Base-by-base conservation (phyloP, 2,329 filamentous ascomycete species). In the Xylariales sp. region DNA sequence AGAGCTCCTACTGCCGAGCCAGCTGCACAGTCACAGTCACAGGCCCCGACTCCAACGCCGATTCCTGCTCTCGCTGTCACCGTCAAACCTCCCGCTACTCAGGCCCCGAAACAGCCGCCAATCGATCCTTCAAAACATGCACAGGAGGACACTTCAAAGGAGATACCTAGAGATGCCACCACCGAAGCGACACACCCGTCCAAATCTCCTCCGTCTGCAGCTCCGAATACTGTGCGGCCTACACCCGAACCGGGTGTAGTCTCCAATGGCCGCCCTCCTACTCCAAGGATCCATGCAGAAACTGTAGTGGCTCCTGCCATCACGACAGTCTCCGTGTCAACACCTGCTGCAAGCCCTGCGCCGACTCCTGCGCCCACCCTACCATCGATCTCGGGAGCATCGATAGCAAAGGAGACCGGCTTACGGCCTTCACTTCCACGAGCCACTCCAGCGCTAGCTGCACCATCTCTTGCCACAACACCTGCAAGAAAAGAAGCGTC, bases 1-100 rank as follows among this genome's bases (percentile, higher is more conserved):
- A 48, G 38, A 40, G 48, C 50, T 22, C 51, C 57, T 19, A 46
- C 53, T 15, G 34, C 51, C 32, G 54, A 59, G 27, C 35, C 46
- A 28, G 29, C 29, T 15, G 15, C 29, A 7, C 46, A 44, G 12
- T 47, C 52, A 5, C 46, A 52, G 38, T 21, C 49, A 18, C 43
- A 48, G 21, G 24, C 49, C 39, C 18, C 46, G 35, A 39, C 42
- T 15, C 43, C 38, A 12, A 7, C 29, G 16, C 11, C 16, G 7
- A 9, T 18, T 16, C n/a, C 8, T 16, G 4, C 15, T 20, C 22
- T 24, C 21, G 8, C 31, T 16, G 22, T n/a, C 12, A 10, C 18
- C 10, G 8, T 11, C 10, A 6, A 19, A 25, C 5, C 22, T 15
- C 15, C 29, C 15, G 29, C 29, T 32, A 8, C 29, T 32, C 8